Base-by-base conservation (phyloP, 1,139 yeast species). In the Debaryomyces nepalensis region DNA sequence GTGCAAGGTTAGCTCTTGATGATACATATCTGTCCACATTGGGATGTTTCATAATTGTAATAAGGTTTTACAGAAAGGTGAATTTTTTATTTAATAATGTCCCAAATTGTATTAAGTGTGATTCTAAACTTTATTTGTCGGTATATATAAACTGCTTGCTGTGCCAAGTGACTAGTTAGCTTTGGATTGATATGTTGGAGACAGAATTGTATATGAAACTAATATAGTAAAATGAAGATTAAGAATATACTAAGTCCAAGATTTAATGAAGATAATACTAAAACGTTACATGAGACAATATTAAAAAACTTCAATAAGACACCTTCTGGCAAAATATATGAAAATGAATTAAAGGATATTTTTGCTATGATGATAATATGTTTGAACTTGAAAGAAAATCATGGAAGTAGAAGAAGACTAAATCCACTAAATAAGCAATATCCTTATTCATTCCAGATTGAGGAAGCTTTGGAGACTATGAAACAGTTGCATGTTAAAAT, bases 311-410 rank as follows among this genome's bases (percentile, higher is more conserved):
- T 79, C 46, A 70, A 68, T 43, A 70, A 76, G 47, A 75, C 84
- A 0, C 75, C 81, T 0, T 61, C 62, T 23, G 87, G 87, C 0
- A 64, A 70, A 18, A 66, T 82, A 9, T 75, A 70, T 51, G 76
- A 82, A 20, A 70, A 72, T 32, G 87, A 84, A 52, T 51, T 85
- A 33, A 79, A 79, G 51, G 79, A 77, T 35, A 75, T 85, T 3
- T 87, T 61, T 56, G 70, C 84, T 1, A 59, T 81, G 33, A 55
- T 81, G 54, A 52, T 84, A 1, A 68, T 82, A 15, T 68, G 80
- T 30, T 63, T 83, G 29, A 59, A 77, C 4, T 59, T 82, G 30
- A 60, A 59, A 26, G 72, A 61, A 15, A 57, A 38, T 4, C 42
- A 33, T 1, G 4, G 42, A 5, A 15, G 37, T 2, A 42, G 39